Conservation (phyloP, 2,329 filamentous ascomycete genomes). For the Aurifilum marmelostoma region DNA sequence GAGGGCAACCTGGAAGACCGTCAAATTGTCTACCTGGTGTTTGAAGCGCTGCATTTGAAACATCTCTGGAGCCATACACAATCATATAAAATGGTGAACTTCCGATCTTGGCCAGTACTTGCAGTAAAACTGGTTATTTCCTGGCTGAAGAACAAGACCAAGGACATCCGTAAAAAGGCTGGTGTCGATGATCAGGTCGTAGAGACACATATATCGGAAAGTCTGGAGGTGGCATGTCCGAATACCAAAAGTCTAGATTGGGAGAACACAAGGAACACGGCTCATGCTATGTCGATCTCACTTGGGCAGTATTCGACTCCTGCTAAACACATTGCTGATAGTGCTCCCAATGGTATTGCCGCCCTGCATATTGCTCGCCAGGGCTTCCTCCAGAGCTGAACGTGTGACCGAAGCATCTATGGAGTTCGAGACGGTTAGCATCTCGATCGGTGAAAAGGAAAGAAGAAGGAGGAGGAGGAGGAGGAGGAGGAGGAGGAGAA, state of each 20-base stretch:
- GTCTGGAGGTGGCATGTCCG: neutral
- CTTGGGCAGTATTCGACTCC: conserved; percentile 60
- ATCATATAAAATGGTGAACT: neutral
- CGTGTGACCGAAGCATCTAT: conserved; percentile 79
- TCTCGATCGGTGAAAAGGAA: too few relatives aligned
- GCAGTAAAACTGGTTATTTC: neutral
- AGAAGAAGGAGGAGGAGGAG: too few relatives aligned
- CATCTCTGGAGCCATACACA: neutral
- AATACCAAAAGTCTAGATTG: neutral
- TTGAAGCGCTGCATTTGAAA: neutral
- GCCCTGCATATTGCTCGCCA: conserved; percentile 72
- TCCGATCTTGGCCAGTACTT: neutral
- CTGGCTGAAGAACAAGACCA: neutral
- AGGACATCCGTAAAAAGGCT: neutral
- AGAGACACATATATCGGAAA: neutral
- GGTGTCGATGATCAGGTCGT: neutral
- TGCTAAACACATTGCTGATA: conserved; percentile 68
- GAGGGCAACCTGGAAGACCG: neutral
- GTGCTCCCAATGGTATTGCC: conserved; percentile 59
- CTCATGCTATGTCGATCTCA: conserved; percentile 4
- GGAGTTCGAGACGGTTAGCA: too few relatives aligned
- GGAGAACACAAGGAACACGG: neutral
- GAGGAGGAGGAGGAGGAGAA: too few relatives aligned
- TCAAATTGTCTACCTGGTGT: neutral
- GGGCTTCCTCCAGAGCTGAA: conserved; percentile 76